Evolutionary conservation across 2,329 filamentous ascomycete genomes (phyloP).

Genomic region (Penicillium freii): DNA sequence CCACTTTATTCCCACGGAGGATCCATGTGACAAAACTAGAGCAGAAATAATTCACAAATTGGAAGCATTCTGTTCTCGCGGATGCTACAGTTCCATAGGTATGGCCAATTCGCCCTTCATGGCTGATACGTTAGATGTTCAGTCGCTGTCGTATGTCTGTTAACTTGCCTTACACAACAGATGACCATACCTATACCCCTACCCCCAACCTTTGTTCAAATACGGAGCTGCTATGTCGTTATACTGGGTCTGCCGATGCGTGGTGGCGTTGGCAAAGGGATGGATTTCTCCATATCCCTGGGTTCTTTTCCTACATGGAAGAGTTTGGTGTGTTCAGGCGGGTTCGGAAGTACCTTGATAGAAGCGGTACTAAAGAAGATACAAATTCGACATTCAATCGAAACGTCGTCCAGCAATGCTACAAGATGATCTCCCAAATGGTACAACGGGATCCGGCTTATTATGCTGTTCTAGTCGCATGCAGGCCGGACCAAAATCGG

Average conservation of each 20-base stretch:
- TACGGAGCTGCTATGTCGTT: background rate
- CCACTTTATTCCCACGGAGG: background rate
- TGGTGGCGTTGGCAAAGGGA: background rate
- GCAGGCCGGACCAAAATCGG: background rate
- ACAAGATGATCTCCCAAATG: background rate
- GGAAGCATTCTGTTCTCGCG: background rate
- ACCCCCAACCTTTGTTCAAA: background rate
- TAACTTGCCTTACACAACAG: background rate
- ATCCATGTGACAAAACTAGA: background rate
- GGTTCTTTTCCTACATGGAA: background rate
- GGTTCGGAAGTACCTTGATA: background rate
- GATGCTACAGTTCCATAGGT: background rate
- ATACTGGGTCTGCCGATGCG: background rate
- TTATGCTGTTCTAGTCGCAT: background rate
- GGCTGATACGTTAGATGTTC: background rate
- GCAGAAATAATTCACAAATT: background rate
- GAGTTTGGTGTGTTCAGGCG: background rate
- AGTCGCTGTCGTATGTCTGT: background rate
- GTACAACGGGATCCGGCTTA: background rate
- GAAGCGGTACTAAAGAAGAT: background rate
- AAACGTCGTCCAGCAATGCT: background rate
- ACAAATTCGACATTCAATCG: background rate
- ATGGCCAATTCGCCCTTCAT: background rate
- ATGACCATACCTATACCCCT: background rate
- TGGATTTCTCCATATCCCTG: background rate